Conservation (phyloP, 1,139 yeast genomes). For the Yamadazyma siamensis region DNA sequence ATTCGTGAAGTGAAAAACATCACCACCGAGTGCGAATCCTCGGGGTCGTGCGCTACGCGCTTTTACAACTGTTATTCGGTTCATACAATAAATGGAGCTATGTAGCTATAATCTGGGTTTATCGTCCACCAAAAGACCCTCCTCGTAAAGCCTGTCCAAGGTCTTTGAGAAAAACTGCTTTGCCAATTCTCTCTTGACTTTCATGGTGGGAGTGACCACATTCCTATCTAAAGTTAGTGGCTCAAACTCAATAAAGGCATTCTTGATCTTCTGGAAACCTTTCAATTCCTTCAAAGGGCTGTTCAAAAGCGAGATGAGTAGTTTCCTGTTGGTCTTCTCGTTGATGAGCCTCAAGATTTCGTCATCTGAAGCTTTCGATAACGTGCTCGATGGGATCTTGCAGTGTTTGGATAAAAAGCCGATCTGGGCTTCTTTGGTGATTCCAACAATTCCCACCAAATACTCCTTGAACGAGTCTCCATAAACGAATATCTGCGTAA, state of each 20-base stretch:
- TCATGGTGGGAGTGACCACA: conserved; percentile 72
- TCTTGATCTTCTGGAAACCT: conserved; percentile 65
- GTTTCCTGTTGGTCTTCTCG: conserved; percentile 23
- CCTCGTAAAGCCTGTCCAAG: conserved; percentile 56
- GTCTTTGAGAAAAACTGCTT: conserved; percentile 45
- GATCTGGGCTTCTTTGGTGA: conserved; percentile 27
- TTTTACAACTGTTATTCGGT: too few relatives aligned
- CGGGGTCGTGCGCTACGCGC: too few relatives aligned
- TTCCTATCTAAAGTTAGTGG: conserved; percentile 65
- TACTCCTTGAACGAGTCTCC: conserved; percentile 64
- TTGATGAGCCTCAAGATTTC: conserved; percentile 28
- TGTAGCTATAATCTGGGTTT: too few relatives aligned
- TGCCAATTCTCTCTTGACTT: conserved; percentile 64
- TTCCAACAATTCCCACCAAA: conserved; percentile 63
- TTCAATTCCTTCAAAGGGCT: conserved; percentile 23
- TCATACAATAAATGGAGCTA: too few relatives aligned
- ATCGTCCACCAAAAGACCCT: too few relatives aligned
- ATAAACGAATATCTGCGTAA: conserved; percentile 39
- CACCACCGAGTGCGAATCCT: too few relatives aligned
- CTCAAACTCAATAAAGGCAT: conserved; percentile 55
- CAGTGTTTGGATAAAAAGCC: conserved; percentile 17
- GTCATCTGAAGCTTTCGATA: conserved; percentile 13
- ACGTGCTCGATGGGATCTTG: conserved; percentile 13
- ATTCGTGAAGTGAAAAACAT: too few relatives aligned
- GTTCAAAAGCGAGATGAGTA: conserved; percentile 27